A percentile compares a stretch with the other conserved stretches of the same genome.
These are phyloP conservation scores for Salinomyces thailandicus DNA, from an alignment of 2,329 filamentous ascomycete species.

Conservation along the genomic window DNA sequence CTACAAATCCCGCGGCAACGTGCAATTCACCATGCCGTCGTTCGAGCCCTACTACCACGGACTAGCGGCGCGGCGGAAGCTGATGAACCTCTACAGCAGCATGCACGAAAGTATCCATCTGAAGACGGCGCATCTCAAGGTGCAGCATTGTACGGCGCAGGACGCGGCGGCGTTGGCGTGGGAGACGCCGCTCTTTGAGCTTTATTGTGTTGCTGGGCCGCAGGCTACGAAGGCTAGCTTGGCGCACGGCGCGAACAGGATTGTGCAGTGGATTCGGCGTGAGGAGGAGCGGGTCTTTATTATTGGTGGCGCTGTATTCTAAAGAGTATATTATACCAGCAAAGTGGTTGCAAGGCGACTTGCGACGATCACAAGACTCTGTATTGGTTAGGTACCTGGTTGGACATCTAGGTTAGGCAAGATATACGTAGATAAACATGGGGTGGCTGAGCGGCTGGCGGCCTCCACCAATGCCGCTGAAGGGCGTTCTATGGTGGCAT, in stretches of 20 bases:
- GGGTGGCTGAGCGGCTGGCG: too few species aligned
- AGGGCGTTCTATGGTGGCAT: too few species aligned
- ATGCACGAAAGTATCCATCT: slow-evolving; percentile 79
- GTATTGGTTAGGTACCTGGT: too few species aligned
- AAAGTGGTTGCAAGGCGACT: too few species aligned
- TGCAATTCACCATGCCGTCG: slow-evolving; percentile 89
- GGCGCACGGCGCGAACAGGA: slow-evolving; percentile 75
- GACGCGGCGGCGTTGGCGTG: slow-evolving; percentile 75
- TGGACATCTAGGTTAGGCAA: too few species aligned
- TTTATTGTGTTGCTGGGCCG: slow-evolving; percentile 87
- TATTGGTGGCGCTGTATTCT: slow-evolving; percentile 82
- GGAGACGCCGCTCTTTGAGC: slow-evolving; percentile 82
- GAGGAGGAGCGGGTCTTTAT: slow-evolving; percentile 95
- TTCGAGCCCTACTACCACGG: slow-evolving; percentile 57
- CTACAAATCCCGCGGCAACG: slow-evolving; percentile 88
- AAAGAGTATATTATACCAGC: background rate
- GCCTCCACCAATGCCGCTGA: too few species aligned
- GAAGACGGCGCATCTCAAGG: slow-evolving; percentile 73
- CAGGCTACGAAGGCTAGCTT: slow-evolving; percentile 52
- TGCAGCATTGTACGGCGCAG: slow-evolving; percentile 67
- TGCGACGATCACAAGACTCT: too few species aligned
- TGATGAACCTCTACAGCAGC: slow-evolving; percentile 76
- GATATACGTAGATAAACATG: too few species aligned
- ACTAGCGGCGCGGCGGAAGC: slow-evolving; percentile 32
- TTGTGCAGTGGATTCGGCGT: slow-evolving; percentile 81